Conservation (phyloP, 2,329 filamentous ascomycete genomes). For the Cladosporium sp. region DNA sequence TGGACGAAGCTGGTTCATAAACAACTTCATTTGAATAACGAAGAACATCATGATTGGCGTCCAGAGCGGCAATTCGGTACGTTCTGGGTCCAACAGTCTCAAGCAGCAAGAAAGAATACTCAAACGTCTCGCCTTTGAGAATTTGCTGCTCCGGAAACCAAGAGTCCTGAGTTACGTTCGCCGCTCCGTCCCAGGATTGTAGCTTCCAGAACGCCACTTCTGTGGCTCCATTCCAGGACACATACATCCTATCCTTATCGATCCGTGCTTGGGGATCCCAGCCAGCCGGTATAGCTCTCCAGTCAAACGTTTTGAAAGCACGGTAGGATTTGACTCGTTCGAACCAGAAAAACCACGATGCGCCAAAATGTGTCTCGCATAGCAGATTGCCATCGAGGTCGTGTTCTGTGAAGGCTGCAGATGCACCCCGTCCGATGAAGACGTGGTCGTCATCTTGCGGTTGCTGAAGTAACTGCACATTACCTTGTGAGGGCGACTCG, state of each 20-base stretch:
- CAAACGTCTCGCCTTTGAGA: neutral
- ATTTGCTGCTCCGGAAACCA: neutral
- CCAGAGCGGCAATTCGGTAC: conserved; percentile 20
- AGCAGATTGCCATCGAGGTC: conserved; percentile 20
- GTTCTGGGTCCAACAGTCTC: neutral
- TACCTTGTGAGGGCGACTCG: conserved; percentile 47
- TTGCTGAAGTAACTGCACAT: conserved; percentile 46
- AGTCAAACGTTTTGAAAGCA: conserved; percentile 30
- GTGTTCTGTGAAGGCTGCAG: conserved; percentile 23
- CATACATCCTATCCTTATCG: conserved; percentile 12
- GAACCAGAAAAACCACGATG: conserved; percentile 24
- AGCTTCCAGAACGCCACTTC: conserved; percentile 22
- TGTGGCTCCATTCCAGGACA: conserved; percentile 29
- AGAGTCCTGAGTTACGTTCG: neutral
- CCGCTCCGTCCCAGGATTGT: conserved; percentile 12
- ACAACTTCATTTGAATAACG: conserved; percentile 12
- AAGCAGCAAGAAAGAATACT: neutral
- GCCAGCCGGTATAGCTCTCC: conserved; percentile 22
- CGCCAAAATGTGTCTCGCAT: conserved; percentile 25
- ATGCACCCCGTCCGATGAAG: conserved; percentile 26
- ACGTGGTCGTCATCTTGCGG: conserved; percentile 14
- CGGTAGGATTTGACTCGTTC: conserved; percentile 36
- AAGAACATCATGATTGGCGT: conserved; percentile 16
- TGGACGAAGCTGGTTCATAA: neutral
- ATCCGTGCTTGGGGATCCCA: conserved; percentile 19